Conservation (phyloP, 176 grass and related monocot genomes). For the Ensete ventricosum region DNA sequence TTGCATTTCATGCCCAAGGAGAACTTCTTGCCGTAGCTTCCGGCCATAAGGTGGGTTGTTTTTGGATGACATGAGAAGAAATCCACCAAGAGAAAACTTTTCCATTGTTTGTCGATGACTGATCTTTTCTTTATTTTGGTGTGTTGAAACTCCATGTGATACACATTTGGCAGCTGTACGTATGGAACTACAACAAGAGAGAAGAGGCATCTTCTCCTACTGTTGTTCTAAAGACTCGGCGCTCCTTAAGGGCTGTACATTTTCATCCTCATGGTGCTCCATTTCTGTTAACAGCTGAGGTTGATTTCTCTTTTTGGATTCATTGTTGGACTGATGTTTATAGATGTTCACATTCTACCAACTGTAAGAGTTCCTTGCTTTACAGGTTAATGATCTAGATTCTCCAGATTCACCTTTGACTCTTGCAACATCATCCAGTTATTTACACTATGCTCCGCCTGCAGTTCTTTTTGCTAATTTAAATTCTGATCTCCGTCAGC, state of each 20-base stretch:
- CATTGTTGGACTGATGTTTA: too few species aligned
- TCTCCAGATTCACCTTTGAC: constrained; percentile 71
- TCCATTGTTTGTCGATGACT: too few species aligned
- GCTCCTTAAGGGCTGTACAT: constrained; percentile 97
- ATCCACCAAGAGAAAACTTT: too few species aligned
- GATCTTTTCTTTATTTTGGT: not conserved
- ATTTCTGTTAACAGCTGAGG: constrained; percentile 94
- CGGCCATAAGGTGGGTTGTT: constrained; percentile 77
- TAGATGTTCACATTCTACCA: too few species aligned
- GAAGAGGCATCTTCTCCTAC: constrained; percentile 44
- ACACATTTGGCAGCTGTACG: constrained; percentile 52
- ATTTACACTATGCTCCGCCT: constrained; percentile 65
- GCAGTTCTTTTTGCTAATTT: constrained; percentile 61
- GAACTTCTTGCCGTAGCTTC: constrained; percentile 95
- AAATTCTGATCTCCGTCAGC: constrained; percentile 36
- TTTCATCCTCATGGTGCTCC: constrained; percentile 94
- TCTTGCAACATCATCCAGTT: constrained; percentile 79
- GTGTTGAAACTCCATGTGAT: too few species aligned
- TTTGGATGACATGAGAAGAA: not conserved
- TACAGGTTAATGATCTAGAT: constrained; percentile 93
- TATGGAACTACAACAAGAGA: constrained; percentile 98
- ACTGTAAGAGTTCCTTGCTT: constrained; percentile 1
- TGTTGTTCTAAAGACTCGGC: constrained; percentile 81
- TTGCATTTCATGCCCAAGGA: constrained; percentile 96
- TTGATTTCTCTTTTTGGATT: constrained; percentile 1